Evolutionary conservation across 306 rosid species (phyloP), one percentile per base, ranked within the genome.

Genomic region (Ormosia emarginata): DNA sequence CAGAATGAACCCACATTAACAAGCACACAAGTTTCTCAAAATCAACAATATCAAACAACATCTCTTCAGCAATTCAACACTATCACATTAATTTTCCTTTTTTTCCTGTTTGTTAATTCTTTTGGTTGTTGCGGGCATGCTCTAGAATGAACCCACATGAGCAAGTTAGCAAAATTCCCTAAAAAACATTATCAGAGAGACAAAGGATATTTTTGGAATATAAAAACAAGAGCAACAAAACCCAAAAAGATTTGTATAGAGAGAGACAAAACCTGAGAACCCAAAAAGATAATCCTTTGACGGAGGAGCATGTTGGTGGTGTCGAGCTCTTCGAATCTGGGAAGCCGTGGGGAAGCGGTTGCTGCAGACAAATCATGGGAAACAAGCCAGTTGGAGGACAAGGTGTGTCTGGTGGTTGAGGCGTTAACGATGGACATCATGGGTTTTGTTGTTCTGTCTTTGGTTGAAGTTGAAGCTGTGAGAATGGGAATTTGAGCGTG

Each of bases 251-350:
- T 15, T 47, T 46, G 10, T n/a, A 32, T 8, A 18, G 71, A 57
- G 47, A 52, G 65, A 33, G 71, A 14, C 12, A 12, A 8, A 63
- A 93, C 98, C 96, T 92, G 97, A 82, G 99, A 95, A 50, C 99
- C 99, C 87, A 93, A 62, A 71, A 93, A 95, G 90, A 95, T 62
- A 81, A 95, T 95, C 71, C 99, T 89, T 77, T 95, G 98, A 66
- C 98, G 97, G 71, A 93, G 94, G 85, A 95, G 94, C 98, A 90
- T 92, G 66, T 90, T 93, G 59, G 98, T 87, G 46, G 91, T 91
- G 34, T 95, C 99, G 11, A 95, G 98, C 68, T 95, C 94, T 80
- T 93, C 98, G 73, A 95, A 81, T 74, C 85, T 89, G 67, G 96
- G 94, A 67, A 87, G 79, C 89, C 90, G 67, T 15, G 92, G 88